Evolutionary conservation across 768 basidiomycete genomes (phyloP), one percentile per base, ranked within the genome.

Genomic region (Porphyrellus cyaneotinctus): DNA sequence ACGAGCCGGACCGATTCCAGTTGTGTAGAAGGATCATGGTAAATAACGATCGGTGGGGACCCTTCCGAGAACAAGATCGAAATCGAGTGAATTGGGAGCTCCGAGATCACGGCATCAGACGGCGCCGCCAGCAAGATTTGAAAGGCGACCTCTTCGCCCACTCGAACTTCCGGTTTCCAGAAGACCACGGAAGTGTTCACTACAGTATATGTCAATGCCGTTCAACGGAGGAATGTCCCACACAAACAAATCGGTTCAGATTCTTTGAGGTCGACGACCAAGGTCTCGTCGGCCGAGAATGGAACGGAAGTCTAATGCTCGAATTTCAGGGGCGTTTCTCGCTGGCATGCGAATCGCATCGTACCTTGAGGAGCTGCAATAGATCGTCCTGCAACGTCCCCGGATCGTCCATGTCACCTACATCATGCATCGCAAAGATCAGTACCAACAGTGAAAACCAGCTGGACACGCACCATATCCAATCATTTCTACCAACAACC

Each of bases 401-500:
- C 0, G 74, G 70, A 35, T 82, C 81, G 15, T 82, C 81, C 2
- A 68, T 57, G 24, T 78, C 71, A 12, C 62, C 66, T 45, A 61
- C 50, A 58, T 72, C 75, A 78, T 43, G 8, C 31, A 52, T 36
- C 26, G 13, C 41, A 12, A 30, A 43, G 14, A 56, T 56, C 13
- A 47, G 32, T 13, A 28, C 3, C 11, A 20, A 49, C 9, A 9
- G 33, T 9, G 23, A 31, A 46, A 26, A 15, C 12, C 28, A 28
- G 12, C 2, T 5, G 7, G n/a, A 41, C 22, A 65, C 76, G 52
- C 47, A 89, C 92, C 87, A 60, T 88, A 82, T 11, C 82, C 82
- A 51, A 95, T 72, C 82, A 95, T 86, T 67, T 95, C 91, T 12
- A 95, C 64, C 50, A 94, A 67, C n/a, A 95, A 68, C 57, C 76